A percentile compares a stretch with the other conserved stretches of the same genome.
phyloP scores from a whole-genome alignment of 345 rosid genomes.

The Murraya paniculata region DNA sequence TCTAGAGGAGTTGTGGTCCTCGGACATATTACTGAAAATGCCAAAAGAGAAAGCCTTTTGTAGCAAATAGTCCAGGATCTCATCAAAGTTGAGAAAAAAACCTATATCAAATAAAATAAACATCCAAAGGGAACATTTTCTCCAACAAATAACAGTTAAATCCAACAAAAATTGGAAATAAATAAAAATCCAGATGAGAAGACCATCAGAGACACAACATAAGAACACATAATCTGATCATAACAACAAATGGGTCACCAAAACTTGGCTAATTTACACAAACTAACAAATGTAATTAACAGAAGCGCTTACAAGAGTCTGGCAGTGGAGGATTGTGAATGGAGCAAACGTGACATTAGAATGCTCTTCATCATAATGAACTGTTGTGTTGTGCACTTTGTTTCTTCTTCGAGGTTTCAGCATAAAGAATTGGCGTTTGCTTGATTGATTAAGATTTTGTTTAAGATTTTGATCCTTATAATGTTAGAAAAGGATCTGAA shows the following conservation, averaged over 20 bases:
- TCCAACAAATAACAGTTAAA: neutral
- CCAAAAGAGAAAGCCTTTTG: too few relatives aligned
- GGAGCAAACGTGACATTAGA: constrained; percentile 14
- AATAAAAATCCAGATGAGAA: neutral
- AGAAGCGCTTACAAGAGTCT: constrained; percentile 7
- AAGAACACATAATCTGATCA: neutral
- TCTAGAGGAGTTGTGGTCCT: too few relatives aligned
- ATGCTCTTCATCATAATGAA: neutral
- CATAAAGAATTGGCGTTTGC: neutral
- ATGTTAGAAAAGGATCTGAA: neutral
- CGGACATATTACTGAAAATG: neutral
- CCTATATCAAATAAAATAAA: neutral
- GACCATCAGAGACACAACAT: neutral
- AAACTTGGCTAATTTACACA: neutral
- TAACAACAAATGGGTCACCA: neutral
- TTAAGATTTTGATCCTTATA: neutral
- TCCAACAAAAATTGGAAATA: neutral
- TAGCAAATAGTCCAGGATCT: too few relatives aligned
- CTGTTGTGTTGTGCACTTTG: neutral
- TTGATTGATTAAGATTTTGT: neutral
- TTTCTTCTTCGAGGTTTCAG: neutral
- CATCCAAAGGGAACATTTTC: neutral
- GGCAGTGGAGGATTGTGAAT: constrained; percentile 15
- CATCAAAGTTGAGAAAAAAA: neutral
- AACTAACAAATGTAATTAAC: neutral